phyloP scores from a whole-genome alignment of 805 yeast genomes.

The Yamadazyma insecticola region DNA sequence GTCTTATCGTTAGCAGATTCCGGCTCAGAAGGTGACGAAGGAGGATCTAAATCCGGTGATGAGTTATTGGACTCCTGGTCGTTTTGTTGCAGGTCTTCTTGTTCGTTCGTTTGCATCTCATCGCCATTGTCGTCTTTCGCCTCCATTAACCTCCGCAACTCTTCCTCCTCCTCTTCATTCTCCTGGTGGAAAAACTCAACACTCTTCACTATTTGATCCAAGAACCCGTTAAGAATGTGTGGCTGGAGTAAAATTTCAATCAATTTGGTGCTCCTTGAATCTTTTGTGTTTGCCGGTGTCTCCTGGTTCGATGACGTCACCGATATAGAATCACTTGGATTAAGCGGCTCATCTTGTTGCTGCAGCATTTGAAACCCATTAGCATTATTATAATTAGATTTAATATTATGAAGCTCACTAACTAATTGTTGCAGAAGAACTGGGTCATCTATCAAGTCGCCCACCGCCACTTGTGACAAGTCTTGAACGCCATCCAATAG shows the following conservation, averaged over 20 bases:
- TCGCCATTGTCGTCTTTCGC: neutral
- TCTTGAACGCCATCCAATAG: constrained; percentile 36
- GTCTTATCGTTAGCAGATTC: constrained; percentile 30
- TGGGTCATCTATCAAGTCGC: constrained; percentile 29
- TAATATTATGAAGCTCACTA: constrained; percentile 33
- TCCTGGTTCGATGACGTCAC: constrained; percentile 25
- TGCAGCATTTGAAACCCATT: constrained; percentile 25
- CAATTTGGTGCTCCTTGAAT: constrained; percentile 46
- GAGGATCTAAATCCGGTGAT: no score
- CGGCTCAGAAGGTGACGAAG: no score
- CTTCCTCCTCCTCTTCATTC: constrained; percentile 18
- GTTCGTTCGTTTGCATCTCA: neutral
- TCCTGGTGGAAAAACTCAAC: constrained; percentile 41
- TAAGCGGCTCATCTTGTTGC: constrained; percentile 13
- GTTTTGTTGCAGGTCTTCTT: neutral
- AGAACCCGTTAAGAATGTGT: constrained; percentile 61
- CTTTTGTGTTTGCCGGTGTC: constrained; percentile 24
- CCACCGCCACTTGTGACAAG: constrained; percentile 24
- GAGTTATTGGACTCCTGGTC: constrained; percentile 1
- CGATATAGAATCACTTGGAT: constrained; percentile 24
- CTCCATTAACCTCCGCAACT: constrained; percentile 13
- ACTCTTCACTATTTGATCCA: constrained; percentile 56
- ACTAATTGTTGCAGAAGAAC: constrained; percentile 33
- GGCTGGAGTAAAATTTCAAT: constrained; percentile 79
- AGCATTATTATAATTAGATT: constrained; percentile 27